These are phyloP conservation scores for Schwanniomyces yamadae DNA, from an alignment of 805 yeast species.

Conservation along the genomic window DNA sequence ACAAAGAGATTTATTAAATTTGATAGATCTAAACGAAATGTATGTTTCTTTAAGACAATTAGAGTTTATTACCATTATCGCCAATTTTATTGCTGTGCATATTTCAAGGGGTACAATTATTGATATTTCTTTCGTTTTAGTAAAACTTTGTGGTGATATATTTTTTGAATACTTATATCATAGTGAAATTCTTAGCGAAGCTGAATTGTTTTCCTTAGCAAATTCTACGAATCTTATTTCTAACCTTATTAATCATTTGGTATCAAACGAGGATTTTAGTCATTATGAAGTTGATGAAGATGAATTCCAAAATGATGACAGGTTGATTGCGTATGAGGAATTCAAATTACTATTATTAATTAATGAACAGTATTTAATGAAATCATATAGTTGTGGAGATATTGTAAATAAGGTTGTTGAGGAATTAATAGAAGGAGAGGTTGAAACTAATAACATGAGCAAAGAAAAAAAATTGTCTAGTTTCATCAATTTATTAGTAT, in stretches of 20 bases:
- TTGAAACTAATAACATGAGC: slow-evolving; percentile 17
- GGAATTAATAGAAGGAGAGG: slow-evolving; percentile 45
- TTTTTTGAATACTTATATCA: slow-evolving; percentile 41
- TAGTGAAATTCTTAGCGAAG: slow-evolving; percentile 31
- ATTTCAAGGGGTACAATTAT: slow-evolving; percentile 16
- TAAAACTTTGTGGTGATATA: slow-evolving; percentile 40
- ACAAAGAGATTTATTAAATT: not conserved
- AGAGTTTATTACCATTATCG: slow-evolving; percentile 27
- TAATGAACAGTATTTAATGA: slow-evolving; percentile 86
- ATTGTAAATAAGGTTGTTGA: slow-evolving; percentile 53
- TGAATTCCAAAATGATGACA: slow-evolving; percentile 52
- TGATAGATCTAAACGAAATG: slow-evolving; percentile 16
- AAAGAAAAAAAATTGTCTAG: slow-evolving; percentile 49
- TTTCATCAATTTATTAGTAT: slow-evolving; percentile 57
- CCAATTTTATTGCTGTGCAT: slow-evolving; percentile 30
- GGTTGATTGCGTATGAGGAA: slow-evolving; percentile 55
- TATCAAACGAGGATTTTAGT: slow-evolving; percentile 33
- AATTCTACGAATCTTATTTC: slow-evolving; percentile 26
- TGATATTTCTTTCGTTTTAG: slow-evolving; percentile 27
- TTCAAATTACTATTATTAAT: slow-evolving; percentile 70
- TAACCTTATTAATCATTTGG: slow-evolving; percentile 27
- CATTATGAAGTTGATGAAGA: slow-evolving; percentile 35
- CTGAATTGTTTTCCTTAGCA: slow-evolving; percentile 31
- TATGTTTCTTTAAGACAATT: slow-evolving; percentile 21
- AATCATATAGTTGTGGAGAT: slow-evolving; percentile 30